A percentile compares a stretch with the other conserved stretches of the same genome.
Conservation (phyloP, 2,329 filamentous ascomycete species). For the Fusarium floridanum region DNA sequence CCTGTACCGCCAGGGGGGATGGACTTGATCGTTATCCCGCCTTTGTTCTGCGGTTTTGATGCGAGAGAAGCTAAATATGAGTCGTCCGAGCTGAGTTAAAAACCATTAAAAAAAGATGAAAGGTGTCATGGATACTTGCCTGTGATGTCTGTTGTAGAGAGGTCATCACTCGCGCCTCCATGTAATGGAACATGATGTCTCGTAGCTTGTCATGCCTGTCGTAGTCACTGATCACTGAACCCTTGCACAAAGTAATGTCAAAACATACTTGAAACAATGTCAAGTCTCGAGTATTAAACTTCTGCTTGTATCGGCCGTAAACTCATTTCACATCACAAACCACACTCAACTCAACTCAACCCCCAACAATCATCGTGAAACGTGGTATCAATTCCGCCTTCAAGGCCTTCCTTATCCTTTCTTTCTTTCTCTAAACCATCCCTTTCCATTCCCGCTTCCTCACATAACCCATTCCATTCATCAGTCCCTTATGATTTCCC, state of each 20-base stretch:
- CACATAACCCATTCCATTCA: constrained; percentile 17
- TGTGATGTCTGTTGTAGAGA: not conserved
- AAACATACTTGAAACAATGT: not conserved
- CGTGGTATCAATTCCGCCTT: constrained; percentile 44
- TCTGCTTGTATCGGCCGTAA: not conserved
- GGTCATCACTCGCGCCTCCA: not conserved
- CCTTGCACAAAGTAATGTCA: not conserved
- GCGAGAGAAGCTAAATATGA: constrained; percentile 47
- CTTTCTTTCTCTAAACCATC: constrained; percentile 31
- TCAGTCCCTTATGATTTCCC: constrained; percentile 3
- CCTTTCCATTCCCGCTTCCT: constrained; percentile 1
- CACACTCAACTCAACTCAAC: not conserved
- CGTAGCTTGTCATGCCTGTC: not conserved
- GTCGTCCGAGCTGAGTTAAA: constrained; percentile 40
- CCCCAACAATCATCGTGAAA: constrained; percentile 25
- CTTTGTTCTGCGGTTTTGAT: constrained; percentile 48
- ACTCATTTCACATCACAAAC: not conserved
- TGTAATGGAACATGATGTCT: not conserved
- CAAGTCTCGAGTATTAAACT: not conserved
- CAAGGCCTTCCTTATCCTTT: constrained; percentile 25
- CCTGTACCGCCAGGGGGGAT: constrained; percentile 90
- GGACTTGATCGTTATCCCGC: constrained; percentile 90
- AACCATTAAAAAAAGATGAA: constrained; percentile 36
- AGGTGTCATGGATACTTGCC: constrained; percentile 25
- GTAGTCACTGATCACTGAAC: not conserved